Evolutionary conservation across 306 rosid genomes (phyloP).

Genomic region (Trichosanthes cucumerina): DNA sequence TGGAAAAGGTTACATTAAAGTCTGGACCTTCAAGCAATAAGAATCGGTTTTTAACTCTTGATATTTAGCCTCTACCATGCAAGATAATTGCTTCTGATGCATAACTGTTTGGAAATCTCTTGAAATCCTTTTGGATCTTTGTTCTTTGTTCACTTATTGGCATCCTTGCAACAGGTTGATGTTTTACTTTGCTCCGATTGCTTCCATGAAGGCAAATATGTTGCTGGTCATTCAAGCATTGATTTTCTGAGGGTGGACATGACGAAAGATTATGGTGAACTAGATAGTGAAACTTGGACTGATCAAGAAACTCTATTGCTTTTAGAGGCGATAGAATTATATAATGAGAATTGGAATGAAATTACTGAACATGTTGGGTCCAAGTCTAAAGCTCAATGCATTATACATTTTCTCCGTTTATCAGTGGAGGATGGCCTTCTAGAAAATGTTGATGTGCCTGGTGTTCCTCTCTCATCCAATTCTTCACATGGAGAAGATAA

Average conservation of each 20-base stretch:
- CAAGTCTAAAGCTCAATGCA: constrained; percentile 97
- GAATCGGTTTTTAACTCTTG: background rate
- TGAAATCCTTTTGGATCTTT: constrained; percentile 2
- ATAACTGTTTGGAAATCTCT: background rate
- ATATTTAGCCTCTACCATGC: background rate
- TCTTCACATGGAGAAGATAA: constrained; percentile 30
- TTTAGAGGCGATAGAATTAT: constrained; percentile 88
- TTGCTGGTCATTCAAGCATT: constrained; percentile 78
- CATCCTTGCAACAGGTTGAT: constrained; percentile 60
- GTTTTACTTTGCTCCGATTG: constrained; percentile 68
- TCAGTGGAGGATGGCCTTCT: constrained; percentile 87
- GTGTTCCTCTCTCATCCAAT: constrained; percentile 38
- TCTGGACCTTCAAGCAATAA: background rate
- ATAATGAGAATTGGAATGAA: constrained; percentile 92
- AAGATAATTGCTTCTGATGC: background rate
- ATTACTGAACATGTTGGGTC: constrained; percentile 87
- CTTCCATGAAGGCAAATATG: constrained; percentile 85
- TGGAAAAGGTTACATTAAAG: background rate
- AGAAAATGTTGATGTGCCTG: constrained; percentile 82
- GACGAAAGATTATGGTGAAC: constrained; percentile 60
- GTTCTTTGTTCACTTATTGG: constrained; percentile 14
- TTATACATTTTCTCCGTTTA: constrained; percentile 92
- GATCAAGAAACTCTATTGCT: constrained; percentile 91
- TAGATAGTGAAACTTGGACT: constrained; percentile 87
- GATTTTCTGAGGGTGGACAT: constrained; percentile 64